phyloP scores from a whole-genome alignment of 768 basidiomycete genomes.

The Lactarius evosmus region DNA sequence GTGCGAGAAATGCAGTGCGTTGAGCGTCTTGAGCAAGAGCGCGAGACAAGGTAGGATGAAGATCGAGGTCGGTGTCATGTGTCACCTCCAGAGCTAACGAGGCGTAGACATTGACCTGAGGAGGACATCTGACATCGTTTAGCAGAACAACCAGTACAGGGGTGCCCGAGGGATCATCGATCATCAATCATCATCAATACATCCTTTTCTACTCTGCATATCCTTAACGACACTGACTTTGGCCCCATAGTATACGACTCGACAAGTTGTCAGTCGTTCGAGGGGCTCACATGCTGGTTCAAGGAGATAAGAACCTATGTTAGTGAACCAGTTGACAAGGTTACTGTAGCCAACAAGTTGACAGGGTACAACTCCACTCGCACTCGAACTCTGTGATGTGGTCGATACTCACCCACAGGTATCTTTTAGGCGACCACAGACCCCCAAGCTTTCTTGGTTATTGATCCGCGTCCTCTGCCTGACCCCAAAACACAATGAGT shows the following conservation, averaged over 20 bases:
- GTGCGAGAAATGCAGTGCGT: too few relatives aligned
- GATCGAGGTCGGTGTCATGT: too few relatives aligned
- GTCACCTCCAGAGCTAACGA: too few relatives aligned
- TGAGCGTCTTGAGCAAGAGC: too few relatives aligned
- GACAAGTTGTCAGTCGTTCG: constrained; percentile 85
- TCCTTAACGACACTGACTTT: not conserved
- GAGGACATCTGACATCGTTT: too few relatives aligned
- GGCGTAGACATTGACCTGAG: too few relatives aligned
- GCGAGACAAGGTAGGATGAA: too few relatives aligned
- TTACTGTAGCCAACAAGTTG: constrained; percentile 90
- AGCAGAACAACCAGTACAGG: too few relatives aligned
- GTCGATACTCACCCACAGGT: not conserved
- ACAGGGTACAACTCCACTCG: constrained; percentile 57
- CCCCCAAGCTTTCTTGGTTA: not conserved
- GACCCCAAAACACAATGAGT: not conserved
- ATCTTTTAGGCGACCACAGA: constrained; percentile 1
- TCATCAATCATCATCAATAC: constrained; percentile 72
- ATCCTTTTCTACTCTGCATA: not conserved
- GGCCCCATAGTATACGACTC: constrained; percentile 80
- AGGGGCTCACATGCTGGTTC: constrained; percentile 90
- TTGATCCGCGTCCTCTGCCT: not conserved
- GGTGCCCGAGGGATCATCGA: constrained; percentile 80
- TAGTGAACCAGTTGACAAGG: constrained; percentile 79
- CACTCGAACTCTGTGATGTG: not conserved
- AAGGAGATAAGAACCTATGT: constrained; percentile 92